phyloP scores from a whole-genome alignment of 192 early-diverging fungal genomes.

The Lunasporangiospora selenospora region DNA sequence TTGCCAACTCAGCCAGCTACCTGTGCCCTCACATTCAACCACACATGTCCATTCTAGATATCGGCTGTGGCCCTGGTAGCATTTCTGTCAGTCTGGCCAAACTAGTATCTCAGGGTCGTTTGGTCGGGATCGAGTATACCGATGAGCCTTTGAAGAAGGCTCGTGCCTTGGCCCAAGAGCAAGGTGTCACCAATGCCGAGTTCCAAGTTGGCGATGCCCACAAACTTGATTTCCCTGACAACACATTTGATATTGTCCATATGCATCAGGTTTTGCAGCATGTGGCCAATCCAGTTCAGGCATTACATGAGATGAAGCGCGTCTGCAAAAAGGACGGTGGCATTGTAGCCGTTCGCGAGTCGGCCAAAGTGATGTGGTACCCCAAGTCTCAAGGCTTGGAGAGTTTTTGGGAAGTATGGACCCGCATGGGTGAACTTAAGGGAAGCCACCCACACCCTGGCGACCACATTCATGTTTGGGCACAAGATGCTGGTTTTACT shows the following conservation, averaged over 20 bases:
- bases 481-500: conserved; percentile 14
- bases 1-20: conserved; percentile 8
- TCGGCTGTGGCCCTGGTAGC: conserved; percentile 23
- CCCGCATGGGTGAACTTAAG: conserved; percentile 7
- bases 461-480: conserved; percentile 3
- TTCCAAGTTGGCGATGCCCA: conserved; percentile 14
- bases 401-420: conserved; percentile 3
- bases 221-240: conserved; percentile 18
- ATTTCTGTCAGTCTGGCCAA: conserved; percentile 12
- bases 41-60: conserved; percentile 11
- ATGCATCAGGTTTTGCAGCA: conserved; percentile 19
- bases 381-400: conserved; percentile 16
- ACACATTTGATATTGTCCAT: conserved; percentile 18
- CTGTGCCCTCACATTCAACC: conserved; percentile 10
- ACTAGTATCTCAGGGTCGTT: conserved; percentile 9
- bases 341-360: conserved; percentile 16
- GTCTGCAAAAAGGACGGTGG: conserved; percentile 10
- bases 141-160: conserved; percentile 6
- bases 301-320: conserved; percentile 11
- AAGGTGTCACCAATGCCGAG: conserved; percentile 15
- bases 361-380: conserved; percentile 1
- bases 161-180: not conserved
- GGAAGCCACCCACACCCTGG: conserved; percentile 15
- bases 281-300: conserved; percentile 15
- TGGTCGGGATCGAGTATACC: conserved; percentile 21